Evolutionary conservation across 2,329 filamentous ascomycete genomes (phyloP), one percentile per base, ranked within the genome.

Genomic region (Fusarium sp.): DNA sequence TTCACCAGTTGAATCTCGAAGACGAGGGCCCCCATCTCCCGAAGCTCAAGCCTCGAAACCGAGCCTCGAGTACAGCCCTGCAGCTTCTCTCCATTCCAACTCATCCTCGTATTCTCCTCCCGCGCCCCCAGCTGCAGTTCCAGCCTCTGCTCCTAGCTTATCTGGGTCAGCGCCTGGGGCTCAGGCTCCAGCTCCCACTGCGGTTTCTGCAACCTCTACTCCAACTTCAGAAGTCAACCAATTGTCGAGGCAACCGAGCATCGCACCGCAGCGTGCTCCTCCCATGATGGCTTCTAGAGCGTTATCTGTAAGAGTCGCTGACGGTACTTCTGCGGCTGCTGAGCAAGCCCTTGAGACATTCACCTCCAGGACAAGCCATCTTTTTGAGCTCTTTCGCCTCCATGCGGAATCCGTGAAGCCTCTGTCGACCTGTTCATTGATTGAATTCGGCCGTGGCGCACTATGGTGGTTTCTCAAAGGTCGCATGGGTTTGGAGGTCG

Each of bases 391-490:
- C 6, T 97, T 97, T 79, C 87, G 90, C 42, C 82, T 96, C 48
- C 93, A 95, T 65, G 92, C 94, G 0, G 94, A 97, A 80, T 89
- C 91, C 38, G 86, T 92, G 36, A 91, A 90, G 71, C 90, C 93
- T 0, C 80, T 95, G 9, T 86, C 89, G 63, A 87, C 88, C 36
- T 92, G 90, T 57, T 85, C 90, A 1, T 86, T 92, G 1, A 86
- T 88, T 52, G 90, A 94, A 68, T 92, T 95, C 84, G 86, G 92
- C 15, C 89, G 93, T 66, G 92, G 91, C 31, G 91, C 90, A 7
- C 85, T 94, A 2, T 98, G 95, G 95, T 98, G 95, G 95, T 97
- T 98, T 78, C 80, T 97, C 51, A 92, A 90, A 75, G 95, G 95
- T 26, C 91, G 95, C 70, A 90, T 91, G 78, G 90, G 91, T 15